A percentile compares a stretch with the other conserved stretches of the same genome.
phyloP scores from a whole-genome alignment of 1,139 yeast genomes.

The Pneumocystis oryctolagi region DNA sequence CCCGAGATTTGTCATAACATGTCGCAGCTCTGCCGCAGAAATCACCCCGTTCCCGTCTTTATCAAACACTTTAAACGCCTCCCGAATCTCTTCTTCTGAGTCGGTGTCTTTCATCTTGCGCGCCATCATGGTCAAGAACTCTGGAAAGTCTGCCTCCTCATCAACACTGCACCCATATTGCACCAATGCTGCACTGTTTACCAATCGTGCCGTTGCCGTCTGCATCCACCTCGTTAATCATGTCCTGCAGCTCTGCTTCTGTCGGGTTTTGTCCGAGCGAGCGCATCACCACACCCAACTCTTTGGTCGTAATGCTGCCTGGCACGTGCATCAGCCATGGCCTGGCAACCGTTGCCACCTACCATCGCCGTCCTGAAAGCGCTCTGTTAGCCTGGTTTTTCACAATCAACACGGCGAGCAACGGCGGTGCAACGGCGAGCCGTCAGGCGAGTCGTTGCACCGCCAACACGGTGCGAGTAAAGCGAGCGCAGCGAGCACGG shows the following conservation, averaged over 20 bases:
- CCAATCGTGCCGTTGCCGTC: slow-evolving; percentile 80
- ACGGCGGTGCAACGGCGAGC: no score
- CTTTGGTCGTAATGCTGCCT: slow-evolving; percentile 65
- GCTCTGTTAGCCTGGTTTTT: no score
- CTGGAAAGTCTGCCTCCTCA: slow-evolving; percentile 18
- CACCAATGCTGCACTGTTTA: no score
- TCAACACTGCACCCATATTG: background rate
- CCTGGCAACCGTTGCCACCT: no score
- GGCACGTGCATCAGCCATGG: no score
- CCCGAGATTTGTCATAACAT: slow-evolving; percentile 91
- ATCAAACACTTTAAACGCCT: slow-evolving; percentile 81
- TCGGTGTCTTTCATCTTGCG: slow-evolving; percentile 94
- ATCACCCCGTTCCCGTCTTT: slow-evolving; percentile 94
- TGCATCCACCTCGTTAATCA: slow-evolving; percentile 92
- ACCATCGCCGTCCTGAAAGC: slow-evolving; percentile 83
- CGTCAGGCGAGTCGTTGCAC: no score
- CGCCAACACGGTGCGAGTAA: no score
- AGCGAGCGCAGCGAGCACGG: no score
- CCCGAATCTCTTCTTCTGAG: slow-evolving; percentile 90
- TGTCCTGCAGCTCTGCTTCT: slow-evolving; percentile 86
- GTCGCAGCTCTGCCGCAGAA: slow-evolving; percentile 89
- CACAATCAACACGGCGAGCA: no score
- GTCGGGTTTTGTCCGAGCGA: slow-evolving; percentile 94
- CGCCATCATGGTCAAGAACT: slow-evolving; percentile 69
- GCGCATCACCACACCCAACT: slow-evolving; percentile 96